Evolutionary conservation across 768 basidiomycete species (phyloP).

Genomic region (Butyriboletus loyo): DNA sequence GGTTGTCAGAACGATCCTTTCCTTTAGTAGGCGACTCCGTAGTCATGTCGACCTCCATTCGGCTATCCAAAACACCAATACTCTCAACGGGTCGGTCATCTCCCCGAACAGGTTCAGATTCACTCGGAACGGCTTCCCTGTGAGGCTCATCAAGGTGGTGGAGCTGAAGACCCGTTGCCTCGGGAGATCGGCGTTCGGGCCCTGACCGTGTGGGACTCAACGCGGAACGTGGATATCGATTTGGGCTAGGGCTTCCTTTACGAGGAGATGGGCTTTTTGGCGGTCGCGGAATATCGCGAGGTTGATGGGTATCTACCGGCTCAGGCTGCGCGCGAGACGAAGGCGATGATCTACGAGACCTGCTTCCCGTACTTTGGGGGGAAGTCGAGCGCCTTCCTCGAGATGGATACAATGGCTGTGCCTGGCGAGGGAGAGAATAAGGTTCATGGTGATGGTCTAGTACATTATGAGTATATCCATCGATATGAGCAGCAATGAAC

Average conservation of each 20-base stretch:
- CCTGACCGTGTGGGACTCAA: conserved; percentile 12
- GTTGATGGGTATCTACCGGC: conserved; percentile 2
- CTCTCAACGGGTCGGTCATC: conserved; percentile 2
- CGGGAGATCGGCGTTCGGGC: conserved; percentile 2
- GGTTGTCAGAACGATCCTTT: conserved; percentile 13
- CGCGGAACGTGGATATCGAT: background rate
- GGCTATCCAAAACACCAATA: background rate
- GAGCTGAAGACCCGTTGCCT: background rate
- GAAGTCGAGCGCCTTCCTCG: conserved; percentile 24
- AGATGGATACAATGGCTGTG: conserved; percentile 7
- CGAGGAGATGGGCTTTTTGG: conserved; percentile 15
- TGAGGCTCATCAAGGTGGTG: background rate
- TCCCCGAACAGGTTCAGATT: background rate
- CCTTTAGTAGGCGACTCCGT: conserved; percentile 8
- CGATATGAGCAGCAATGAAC: background rate
- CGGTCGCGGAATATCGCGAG: conserved; percentile 10
- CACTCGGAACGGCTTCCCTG: background rate
- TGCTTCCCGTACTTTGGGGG: conserved; percentile 18
- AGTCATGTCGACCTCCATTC: conserved; percentile 5
- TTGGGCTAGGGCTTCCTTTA: conserved; percentile 14
- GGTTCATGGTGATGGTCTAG: conserved; percentile 17
- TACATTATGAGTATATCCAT: background rate
- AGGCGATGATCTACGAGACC: conserved; percentile 24
- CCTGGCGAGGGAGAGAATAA: conserved; percentile 14
- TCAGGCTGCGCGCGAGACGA: conserved; percentile 14